Conservation (phyloP, 345 rosid genomes). For the Ceriops tagal region DNA sequence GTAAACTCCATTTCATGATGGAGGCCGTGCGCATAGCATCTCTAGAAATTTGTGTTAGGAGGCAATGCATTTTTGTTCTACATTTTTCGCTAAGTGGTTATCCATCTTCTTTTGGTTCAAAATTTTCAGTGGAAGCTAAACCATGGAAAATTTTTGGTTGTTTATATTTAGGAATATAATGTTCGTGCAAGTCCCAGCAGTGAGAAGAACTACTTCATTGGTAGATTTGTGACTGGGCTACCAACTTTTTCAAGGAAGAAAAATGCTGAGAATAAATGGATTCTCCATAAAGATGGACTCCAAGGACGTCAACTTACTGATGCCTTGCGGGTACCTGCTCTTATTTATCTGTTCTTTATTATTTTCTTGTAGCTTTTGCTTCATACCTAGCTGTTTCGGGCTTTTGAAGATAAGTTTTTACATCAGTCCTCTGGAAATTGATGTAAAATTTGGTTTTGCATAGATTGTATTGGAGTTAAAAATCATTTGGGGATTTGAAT, state of each 20-base stretch:
- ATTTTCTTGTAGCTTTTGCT: neutral
- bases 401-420: neutral
- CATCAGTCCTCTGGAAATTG: neutral
- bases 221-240: constrained; percentile 72
- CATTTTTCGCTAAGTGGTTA: too few species aligned
- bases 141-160: constrained; percentile 1
- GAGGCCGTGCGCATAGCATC: too few species aligned
- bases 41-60: too few species aligned
- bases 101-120: too few species aligned
- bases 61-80: too few species aligned
- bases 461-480: too few species aligned
- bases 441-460: neutral
- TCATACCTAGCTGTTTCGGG: neutral
- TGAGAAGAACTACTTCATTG: constrained; percentile 86
- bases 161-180: constrained; percentile 57
- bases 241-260: constrained; percentile 84
- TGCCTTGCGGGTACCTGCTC: constrained; percentile 52
- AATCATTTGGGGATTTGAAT: too few species aligned
- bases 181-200: constrained; percentile 58
- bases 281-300: constrained; percentile 77
- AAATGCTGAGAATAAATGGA: constrained; percentile 82
- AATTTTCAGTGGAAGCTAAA: neutral
- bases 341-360: neutral
- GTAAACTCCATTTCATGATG: too few species aligned
- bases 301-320: constrained; percentile 88